Evolutionary conservation across 768 basidiomycete species (phyloP), one percentile per base, ranked within the genome.

Genomic region (Mycena crocata): DNA sequence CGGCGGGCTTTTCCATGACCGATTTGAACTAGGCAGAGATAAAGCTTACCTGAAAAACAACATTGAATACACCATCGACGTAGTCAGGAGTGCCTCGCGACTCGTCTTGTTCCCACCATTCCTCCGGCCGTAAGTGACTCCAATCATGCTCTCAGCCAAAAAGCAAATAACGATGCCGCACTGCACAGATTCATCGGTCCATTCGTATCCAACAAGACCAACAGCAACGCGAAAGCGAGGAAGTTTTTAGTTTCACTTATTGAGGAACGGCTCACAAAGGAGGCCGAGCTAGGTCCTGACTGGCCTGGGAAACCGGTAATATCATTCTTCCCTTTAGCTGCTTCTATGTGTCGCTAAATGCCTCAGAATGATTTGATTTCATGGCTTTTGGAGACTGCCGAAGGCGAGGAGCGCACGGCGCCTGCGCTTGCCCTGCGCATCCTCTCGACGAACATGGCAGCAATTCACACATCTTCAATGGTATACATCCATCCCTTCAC

Each of bases 301-400:
- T 65, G 63, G 59, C 28, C 34, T 0, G 67, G 57, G 12, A 58
- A 56, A 32, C 67, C 67, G 49, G 67, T 64, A 37, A 46, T 45
- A 30, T 28, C 48, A 8, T 23, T 51, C 35, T 7, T 19, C 2
- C 17, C 42, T 12, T 5, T 2, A 10, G 4, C 35, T 35, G 34
- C 24, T 26, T 12, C 35, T 37, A 37, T 19, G 14, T 6, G 17
- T 51, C 5, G 24, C 52, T 9, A 17, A 9, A 14, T 31, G 17
- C 28, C n/a, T 21, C 35, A 72, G 72, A 75, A 78, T 50, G 80
- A 80, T 63, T 19, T 80, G 10, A 64, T 81, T 7, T 73, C 73
- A 19, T 80, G 79, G 79, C 46, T 80, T 8, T 62, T 81, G 32
- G 76, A 76, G 2, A 65, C 63, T 2, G 76, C 74, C 1, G 14